Evolutionary conservation across 2,329 filamentous ascomycete species (phyloP), one percentile per base, ranked within the genome.

Genomic region (Pestalotiopsis sp.): DNA sequence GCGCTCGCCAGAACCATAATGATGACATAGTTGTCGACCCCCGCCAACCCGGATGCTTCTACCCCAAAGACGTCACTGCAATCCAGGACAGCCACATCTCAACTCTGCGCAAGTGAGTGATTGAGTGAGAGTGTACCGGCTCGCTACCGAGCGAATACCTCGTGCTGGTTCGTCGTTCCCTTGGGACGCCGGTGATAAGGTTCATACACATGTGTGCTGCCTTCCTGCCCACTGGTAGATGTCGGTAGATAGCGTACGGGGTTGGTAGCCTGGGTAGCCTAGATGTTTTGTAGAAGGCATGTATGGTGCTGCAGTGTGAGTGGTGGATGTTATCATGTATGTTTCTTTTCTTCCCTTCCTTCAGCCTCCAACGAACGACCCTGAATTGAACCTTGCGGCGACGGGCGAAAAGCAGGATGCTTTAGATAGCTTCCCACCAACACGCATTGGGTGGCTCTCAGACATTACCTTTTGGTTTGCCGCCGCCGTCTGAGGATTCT

Each of bases 61-160:
- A 20, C n/a, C 63, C 63, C 14, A 49, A 57, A 36, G 41, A 66
- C 65, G 65, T 66, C 65, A 66, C 65, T 52, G 45, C 45, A 52
- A 52, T n/a, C 20, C 45, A 56, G 14, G 36, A 58, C 13, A 66
- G 63, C 63, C 63, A 66, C 49, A 13, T 56, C 41, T 45, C 12
- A 25, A 20, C n/a, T 49, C 11, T 23, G 27, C 6, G 31, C 41
- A 25, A 14, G 4, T 9, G 17, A 4, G 6, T 65, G n/a, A 11
- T 17, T 56, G 45, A 6, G 12, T n/a, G n/a, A 11, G 4, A 56
- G n/a, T 14, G 25, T 56, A 66, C 49, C 41, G 25, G 17, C 41
- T 38, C 25, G 41, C 23, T 66, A 66, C 63, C 63, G n/a, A 9
- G n/a, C 25, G 36, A 25, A 49, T 64, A 64, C 61, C 36, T 64